Evolutionary conservation across 495 filamentous ascomycete genomes (phyloP).

Genomic region (Trichoderma orchidacearum): DNA sequence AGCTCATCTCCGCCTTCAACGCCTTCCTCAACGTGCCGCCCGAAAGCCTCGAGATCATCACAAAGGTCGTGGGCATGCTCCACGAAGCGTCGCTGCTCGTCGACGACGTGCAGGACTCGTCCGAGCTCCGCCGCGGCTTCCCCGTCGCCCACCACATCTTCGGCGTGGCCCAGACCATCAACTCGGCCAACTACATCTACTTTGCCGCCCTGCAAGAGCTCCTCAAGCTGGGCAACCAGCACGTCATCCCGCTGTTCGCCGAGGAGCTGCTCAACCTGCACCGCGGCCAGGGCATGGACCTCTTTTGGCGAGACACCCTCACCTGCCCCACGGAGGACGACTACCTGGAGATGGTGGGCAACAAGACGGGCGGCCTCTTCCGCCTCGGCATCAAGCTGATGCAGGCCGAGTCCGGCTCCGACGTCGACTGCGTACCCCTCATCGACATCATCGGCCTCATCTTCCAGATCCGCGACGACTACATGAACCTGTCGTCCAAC

Average conservation of each 20-base stretch:
- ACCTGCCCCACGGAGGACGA: slow-evolving; percentile 91
- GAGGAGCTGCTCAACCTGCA: slow-evolving; percentile 91
- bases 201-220: slow-evolving; percentile 79
- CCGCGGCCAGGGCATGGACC: slow-evolving; percentile 91
- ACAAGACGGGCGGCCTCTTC: slow-evolving; percentile 96
- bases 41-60: slow-evolving; percentile 67
- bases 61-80: slow-evolving; percentile 79
- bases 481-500: slow-evolving; percentile 65
- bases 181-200: slow-evolving; percentile 94
- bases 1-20: slow-evolving; percentile 84
- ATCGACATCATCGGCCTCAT: slow-evolving; percentile 85
- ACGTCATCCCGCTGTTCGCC: slow-evolving; percentile 62
- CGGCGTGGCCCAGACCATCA: slow-evolving; percentile 91
- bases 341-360: slow-evolving; percentile 96
- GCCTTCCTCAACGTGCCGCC: slow-evolving; percentile 74
- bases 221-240: slow-evolving; percentile 57
- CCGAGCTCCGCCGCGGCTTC: slow-evolving; percentile 68
- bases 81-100: slow-evolving; percentile 88
- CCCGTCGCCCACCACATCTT: slow-evolving; percentile 94
- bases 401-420: slow-evolving; percentile 67
- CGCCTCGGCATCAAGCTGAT: slow-evolving; percentile 88
- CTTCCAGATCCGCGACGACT: slow-evolving; percentile 96
- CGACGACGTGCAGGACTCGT: slow-evolving; percentile 85
- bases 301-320: slow-evolving; percentile 91
- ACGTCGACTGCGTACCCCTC: slow-evolving; percentile 64